Evolutionary conservation across 2,329 filamentous ascomycete genomes (phyloP).

Genomic region (Ophiostoma piceae): DNA sequence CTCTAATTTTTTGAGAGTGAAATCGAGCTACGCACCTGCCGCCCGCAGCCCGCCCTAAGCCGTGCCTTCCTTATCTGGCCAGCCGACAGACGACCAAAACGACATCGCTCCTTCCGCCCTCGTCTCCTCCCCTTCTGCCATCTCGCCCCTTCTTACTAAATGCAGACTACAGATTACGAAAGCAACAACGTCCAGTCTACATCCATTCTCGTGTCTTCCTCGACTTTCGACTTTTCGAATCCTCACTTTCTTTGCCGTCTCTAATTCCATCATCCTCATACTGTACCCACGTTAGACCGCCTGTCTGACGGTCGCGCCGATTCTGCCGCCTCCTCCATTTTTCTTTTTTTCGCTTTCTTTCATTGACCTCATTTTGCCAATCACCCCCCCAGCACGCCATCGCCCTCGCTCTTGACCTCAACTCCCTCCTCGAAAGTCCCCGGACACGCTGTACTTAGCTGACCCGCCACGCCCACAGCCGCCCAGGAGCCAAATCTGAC

Average conservation of each 20-base stretch:
- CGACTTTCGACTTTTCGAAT: not conserved
- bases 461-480: constrained; percentile 9
- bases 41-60: constrained; percentile 7
- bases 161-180: not conserved
- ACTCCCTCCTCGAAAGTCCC: not conserved
- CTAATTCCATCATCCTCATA: not conserved
- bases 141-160: constrained; percentile 6
- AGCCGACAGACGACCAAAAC: constrained; percentile 2
- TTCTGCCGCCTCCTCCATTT: constrained; percentile 18
- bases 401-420: constrained; percentile 23
- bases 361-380: constrained; percentile 8
- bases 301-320: constrained; percentile 10
- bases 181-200: not conserved
- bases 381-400: constrained; percentile 27
- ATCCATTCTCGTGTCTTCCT: not conserved
- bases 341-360: constrained; percentile 10
- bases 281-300: constrained; percentile 3
- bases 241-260: not conserved
- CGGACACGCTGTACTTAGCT: not conserved
- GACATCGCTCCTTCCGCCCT: constrained; percentile 8
- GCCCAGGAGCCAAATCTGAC: constrained; percentile 23
- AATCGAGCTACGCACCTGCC: not conserved
- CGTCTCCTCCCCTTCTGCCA: constrained; percentile 8
- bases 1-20: not conserved
- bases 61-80: constrained; percentile 21